Evolutionary conservation across 202 grass and related monocot species (phyloP).

Genomic region (Hordeum pubiflorum): DNA sequence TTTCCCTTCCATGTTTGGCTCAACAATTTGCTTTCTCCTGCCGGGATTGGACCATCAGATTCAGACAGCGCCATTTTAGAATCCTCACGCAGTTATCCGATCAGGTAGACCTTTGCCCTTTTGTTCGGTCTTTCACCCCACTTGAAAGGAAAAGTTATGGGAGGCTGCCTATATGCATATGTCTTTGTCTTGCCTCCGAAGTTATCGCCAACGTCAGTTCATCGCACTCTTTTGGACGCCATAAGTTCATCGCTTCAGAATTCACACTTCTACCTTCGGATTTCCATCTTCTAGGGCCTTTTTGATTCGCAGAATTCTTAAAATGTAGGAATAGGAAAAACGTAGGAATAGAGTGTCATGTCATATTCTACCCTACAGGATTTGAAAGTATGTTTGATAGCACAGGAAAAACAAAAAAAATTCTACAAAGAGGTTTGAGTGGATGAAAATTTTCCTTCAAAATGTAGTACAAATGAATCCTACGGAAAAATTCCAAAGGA

Average conservation of each 20-base stretch:
- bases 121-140: conserved; percentile 19
- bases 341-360: too few relatives aligned
- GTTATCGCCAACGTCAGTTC: conserved; percentile 29
- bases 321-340: too few relatives aligned
- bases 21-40: conserved; percentile 22
- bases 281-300: too few relatives aligned
- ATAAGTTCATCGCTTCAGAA: background rate
- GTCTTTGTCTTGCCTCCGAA: conserved; percentile 50
- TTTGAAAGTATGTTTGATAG: too few relatives aligned
- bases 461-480: too few relatives aligned
- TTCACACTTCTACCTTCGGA: background rate
- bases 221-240: background rate
- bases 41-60: conserved; percentile 20
- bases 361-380: too few relatives aligned
- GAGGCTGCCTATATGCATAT: background rate
- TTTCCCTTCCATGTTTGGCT: conserved; percentile 29
- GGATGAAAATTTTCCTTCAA: too few relatives aligned
- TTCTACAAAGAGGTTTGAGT: too few relatives aligned
- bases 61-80: conserved; percentile 7
- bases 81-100: conserved; percentile 38
- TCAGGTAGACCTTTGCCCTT: conserved; percentile 27
- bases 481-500: too few relatives aligned
- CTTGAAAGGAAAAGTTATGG: conserved; percentile 18
- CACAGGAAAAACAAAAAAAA: too few relatives aligned
- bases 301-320: too few relatives aligned